Base-by-base conservation (phyloP, 495 filamentous ascomycete genomes). In the Aspergillus sparsus region DNA sequence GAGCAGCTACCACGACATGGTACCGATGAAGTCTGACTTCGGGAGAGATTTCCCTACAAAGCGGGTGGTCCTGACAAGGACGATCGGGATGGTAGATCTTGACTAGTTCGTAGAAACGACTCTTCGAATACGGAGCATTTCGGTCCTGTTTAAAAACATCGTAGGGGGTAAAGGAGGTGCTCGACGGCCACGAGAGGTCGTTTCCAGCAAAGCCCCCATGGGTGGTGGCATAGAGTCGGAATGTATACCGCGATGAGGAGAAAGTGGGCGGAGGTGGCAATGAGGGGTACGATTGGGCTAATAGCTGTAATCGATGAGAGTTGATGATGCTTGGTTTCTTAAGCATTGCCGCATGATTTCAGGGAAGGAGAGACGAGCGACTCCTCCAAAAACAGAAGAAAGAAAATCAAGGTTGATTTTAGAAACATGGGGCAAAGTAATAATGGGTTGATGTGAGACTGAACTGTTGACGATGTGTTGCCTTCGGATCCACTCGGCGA, bases 41-140 rank as follows among this genome's bases (percentile, higher is more conserved):
- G 5, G 77, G 71, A 5, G 84, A 71, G 21, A 84, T 71, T 55
- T 81, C 76, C 57, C 55, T 64, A 21, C 83, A 75, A 13, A 85
- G 66, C 34, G 71, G 76, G 52, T 84, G 79, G 42, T 74, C 72
- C 34, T 82, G 76, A 32, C 71, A 74, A 45, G 82, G 77, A 21
- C 84, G 86, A 74, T 98, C 94, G 0, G 94, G 94, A 66, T 98
- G 94, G 74, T 98, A 98, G 50, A 96, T 77, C 76, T 97, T 98
- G 37, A 96, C 93, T 33, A 98, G 82, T 63, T 95, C 84, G 70
- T 93, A 92, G 80, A 90, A 98, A 33, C 87, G 82, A 13, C 73
- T 66, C 73, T 98, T 98, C 61, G 83, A 87, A 70, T 98, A 98
- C 13, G 86, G 82, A 15, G 83, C 83, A 31, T 69, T 77, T 60